Percentiles rank a stretch among this genome's conserved stretches.
phyloP scores from a whole-genome alignment of 2,329 filamentous ascomycete genomes.

The Apiospora hydei region DNA sequence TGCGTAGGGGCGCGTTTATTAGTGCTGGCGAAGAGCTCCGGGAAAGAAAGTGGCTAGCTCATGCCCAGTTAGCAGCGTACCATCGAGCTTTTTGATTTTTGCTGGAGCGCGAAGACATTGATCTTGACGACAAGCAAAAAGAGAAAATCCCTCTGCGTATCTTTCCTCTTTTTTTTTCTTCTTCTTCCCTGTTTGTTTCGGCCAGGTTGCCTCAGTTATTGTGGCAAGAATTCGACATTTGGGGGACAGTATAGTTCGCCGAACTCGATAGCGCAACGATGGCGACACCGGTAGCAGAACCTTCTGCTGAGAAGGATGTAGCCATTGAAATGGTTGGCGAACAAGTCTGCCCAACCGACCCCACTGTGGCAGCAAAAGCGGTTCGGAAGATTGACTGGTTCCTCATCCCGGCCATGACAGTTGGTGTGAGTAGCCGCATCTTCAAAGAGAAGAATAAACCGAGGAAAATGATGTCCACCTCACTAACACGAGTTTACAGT shows the following conservation, averaged over 20 bases:
- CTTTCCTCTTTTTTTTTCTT: background rate
- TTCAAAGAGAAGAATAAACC: background rate
- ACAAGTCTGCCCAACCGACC: conserved; percentile 60
- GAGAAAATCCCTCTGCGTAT: background rate
- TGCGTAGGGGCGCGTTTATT: background rate
- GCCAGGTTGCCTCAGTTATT: background rate
- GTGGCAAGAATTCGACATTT: background rate
- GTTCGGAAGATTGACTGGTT: conserved; percentile 72
- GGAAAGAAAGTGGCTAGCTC: background rate
- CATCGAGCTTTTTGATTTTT: conserved; percentile 8
- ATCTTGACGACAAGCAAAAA: background rate
- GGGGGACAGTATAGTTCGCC: background rate
- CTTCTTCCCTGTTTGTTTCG: background rate
- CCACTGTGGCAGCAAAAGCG: conserved; percentile 60
- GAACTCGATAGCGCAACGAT: background rate
- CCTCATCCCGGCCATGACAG: conserved; percentile 71
- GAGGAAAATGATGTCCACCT: background rate
- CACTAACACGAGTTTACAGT: conserved; percentile 45
- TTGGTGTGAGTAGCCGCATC: conserved; percentile 47
- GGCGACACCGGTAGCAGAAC: conserved; percentile 6
- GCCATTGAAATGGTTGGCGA: conserved; percentile 68
- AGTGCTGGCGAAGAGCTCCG: background rate
- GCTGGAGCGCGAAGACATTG: background rate
- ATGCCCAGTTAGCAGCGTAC: conserved; percentile 6
- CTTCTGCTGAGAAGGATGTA: conserved; percentile 55